Conservation (phyloP, 2,329 filamentous ascomycete species). For the Trichoderma sp. region DNA sequence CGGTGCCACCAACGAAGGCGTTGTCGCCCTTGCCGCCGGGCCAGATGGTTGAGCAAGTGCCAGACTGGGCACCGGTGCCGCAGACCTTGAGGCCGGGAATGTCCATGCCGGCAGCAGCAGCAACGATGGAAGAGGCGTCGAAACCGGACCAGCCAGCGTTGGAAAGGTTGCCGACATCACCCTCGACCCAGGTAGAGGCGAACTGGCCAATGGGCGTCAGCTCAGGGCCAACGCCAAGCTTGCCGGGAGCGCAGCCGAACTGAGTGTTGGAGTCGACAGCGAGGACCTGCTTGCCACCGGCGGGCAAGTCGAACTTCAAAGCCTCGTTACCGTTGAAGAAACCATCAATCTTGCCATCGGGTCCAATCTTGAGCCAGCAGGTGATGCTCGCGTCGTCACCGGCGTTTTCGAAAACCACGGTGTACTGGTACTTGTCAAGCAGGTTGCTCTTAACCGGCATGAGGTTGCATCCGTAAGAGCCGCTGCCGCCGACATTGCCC, state of each 20-base stretch:
- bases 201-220: constrained; percentile 40
- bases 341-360: constrained; percentile 43
- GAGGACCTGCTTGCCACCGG: constrained; percentile 38
- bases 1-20: constrained; percentile 38
- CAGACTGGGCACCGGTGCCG: constrained; percentile 35
- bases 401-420: constrained; percentile 40
- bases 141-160: constrained; percentile 51
- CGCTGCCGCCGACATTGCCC: constrained; percentile 44
- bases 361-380: constrained; percentile 54
- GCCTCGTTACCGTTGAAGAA: constrained; percentile 45
- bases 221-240: constrained; percentile 32
- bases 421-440: constrained; percentile 44
- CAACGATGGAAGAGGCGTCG: constrained; percentile 49
- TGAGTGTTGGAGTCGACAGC: constrained; percentile 47
- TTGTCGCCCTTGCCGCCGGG: constrained; percentile 35
- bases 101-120: constrained; percentile 31
- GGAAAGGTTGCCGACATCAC: constrained; percentile 43
- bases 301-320: constrained; percentile 41
- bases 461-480: constrained; percentile 52
- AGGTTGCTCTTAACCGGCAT: constrained; percentile 40
- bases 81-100: constrained; percentile 40
- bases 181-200: constrained; percentile 48
- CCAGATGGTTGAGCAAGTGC: constrained; percentile 42
- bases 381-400: constrained; percentile 37
- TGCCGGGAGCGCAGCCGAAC: constrained; percentile 46